Evolutionary conservation across 305 asterid species (phyloP).

Genomic region (Galium porrigens): DNA sequence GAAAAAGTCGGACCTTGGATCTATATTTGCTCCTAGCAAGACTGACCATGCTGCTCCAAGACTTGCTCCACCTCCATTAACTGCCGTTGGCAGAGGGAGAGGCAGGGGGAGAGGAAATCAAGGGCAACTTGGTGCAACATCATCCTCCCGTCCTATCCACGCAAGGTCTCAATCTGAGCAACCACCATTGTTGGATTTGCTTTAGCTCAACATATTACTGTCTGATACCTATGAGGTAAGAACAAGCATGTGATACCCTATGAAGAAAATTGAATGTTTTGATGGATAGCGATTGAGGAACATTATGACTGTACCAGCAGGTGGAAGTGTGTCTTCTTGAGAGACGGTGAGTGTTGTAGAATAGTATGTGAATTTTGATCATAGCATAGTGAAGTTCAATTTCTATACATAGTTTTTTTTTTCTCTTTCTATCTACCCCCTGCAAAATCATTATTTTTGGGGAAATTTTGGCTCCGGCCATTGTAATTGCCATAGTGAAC

Average conservation of each 20-base stretch:
- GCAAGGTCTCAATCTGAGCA: constrained; percentile 38
- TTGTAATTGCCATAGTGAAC: constrained; percentile 7
- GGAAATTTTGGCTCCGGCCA: not conserved
- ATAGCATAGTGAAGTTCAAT: constrained; percentile 10
- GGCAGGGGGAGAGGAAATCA: constrained; percentile 79
- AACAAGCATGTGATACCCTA: constrained; percentile 3
- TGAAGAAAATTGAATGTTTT: constrained; percentile 8
- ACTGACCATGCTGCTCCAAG: constrained; percentile 55
- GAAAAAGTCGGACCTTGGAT: constrained; percentile 49
- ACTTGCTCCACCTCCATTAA: constrained; percentile 89
- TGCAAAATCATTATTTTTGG: not conserved
- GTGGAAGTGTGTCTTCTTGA: not conserved
- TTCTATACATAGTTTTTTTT: constrained; percentile 5
- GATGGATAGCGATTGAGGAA: not conserved
- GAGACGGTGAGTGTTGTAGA: constrained; percentile 13
- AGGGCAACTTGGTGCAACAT: constrained; percentile 30
- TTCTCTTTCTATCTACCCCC: not conserved
- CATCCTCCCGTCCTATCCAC: constrained; percentile 23
- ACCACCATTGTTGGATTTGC: constrained; percentile 72
- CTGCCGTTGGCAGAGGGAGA: constrained; percentile 69
- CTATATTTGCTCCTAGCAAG: constrained; percentile 63
- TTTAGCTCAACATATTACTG: constrained; percentile 21
- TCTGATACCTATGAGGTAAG: not conserved
- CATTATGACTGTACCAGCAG: constrained; percentile 3
- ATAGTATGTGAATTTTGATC: constrained; percentile 7